A percentile compares a stretch with the other conserved stretches of the same genome.
Conservation (phyloP, 768 basidiomycete genomes). For the Amanita fuliginea region DNA sequence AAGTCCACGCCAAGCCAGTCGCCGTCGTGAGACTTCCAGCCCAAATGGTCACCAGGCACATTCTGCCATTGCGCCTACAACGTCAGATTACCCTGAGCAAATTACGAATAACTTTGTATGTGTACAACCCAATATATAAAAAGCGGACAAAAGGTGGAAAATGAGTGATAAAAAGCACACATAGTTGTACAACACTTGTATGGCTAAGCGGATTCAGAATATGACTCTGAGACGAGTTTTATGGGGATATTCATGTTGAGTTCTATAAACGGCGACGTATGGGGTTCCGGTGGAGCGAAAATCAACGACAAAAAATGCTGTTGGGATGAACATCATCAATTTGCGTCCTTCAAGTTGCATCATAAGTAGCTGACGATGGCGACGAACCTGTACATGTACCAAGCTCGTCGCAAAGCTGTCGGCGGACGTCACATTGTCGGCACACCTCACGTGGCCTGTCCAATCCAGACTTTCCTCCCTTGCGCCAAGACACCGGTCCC, state of each 20-base stretch:
- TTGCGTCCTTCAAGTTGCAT: conserved; percentile 4
- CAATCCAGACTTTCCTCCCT: conserved; percentile 42
- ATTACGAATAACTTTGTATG: too few relatives aligned
- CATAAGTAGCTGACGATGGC: background rate
- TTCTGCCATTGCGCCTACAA: too few relatives aligned
- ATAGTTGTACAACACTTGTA: too few relatives aligned
- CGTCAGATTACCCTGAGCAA: too few relatives aligned
- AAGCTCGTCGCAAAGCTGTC: conserved; percentile 37
- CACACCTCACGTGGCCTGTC: conserved; percentile 39
- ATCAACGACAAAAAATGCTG: conserved; percentile 51
- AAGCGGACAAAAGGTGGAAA: too few relatives aligned
- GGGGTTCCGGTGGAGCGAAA: conserved; percentile 27
- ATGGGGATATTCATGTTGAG: conserved; percentile 40
- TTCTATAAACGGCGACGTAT: conserved; percentile 22
- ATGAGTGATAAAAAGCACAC: too few relatives aligned
- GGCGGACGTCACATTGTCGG: conserved; percentile 21
- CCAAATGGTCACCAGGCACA: too few relatives aligned
- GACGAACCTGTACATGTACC: conserved; percentile 30
- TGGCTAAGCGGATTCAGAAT: conserved; percentile 12
- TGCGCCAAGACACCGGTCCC: conserved; percentile 2
- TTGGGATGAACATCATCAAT: background rate
- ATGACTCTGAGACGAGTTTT: conserved; percentile 49
- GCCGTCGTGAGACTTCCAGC: too few relatives aligned
- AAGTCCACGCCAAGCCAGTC: too few relatives aligned
- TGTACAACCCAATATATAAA: too few relatives aligned